Evolutionary conservation across 2,329 filamentous ascomycete species (phyloP), one percentile per base, ranked within the genome.

Genomic region (Talaromyces marneffei): DNA sequence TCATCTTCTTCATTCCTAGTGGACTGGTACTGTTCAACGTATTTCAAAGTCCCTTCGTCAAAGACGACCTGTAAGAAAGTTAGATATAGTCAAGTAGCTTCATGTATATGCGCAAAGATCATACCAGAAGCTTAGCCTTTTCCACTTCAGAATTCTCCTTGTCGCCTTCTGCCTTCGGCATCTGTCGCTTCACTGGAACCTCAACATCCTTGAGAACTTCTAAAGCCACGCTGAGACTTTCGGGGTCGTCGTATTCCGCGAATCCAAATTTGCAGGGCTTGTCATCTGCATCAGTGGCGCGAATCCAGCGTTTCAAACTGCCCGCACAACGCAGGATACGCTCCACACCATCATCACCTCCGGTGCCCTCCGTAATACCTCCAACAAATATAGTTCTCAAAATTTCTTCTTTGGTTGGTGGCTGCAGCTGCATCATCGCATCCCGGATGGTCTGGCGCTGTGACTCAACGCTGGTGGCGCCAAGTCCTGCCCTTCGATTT

Each of bases 211-310:
- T 86, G 68, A 97, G 84, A 61, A 96, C 85, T 74, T 95, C 91
- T 60, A 92, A 86, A 46, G 93, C 94, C 48, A 88, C 88, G 73
- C 88, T 87, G 67, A 99, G 81, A 66, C 92, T 93, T 74, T 96
- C 90, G 25, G 88, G 86, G 74, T 97, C 92, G 65, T 96, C 93
- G 75, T 90, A 99, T 75, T 97, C 90, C 63, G 93, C 94, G 77
- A 99, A 97, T 14, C 93, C 94, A 79, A 97, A 97, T 65, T 87
- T 88, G 75, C 88, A 87, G 60, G 87, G 87, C 77, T 93, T 94
- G 66, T 89, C 86, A 66, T 91, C 87, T n/a, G 88, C 86, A 73
- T 90, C 86, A 18, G 84, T 85, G 35, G 87, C 88, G 63, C 91
- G 82, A 65, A 92, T 92, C 92, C 92, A 99, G 68, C 91, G 87